A percentile compares a stretch with the other conserved stretches of the same genome.
Conservation (phyloP, 108 stramenopile species). For the Skeletonema tropicum region DNA sequence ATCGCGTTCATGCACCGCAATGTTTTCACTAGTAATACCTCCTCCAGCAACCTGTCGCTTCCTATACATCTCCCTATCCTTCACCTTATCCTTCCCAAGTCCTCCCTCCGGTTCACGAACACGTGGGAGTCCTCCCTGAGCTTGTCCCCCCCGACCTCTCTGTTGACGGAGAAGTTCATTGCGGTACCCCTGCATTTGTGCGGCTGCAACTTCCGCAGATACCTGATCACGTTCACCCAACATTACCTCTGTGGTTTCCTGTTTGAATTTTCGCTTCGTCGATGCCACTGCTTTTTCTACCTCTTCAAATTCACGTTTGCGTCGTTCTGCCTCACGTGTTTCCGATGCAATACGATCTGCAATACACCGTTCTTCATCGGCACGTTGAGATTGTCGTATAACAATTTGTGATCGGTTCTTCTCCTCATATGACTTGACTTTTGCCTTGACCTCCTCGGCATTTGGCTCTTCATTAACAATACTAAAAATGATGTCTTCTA, state of each 20-base stretch:
- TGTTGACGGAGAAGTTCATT: constrained; percentile 83
- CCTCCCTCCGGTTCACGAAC: constrained; percentile 85
- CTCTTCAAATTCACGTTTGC: constrained; percentile 68
- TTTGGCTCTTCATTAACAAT: constrained; percentile 91
- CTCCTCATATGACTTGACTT: constrained; percentile 81
- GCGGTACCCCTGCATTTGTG: constrained; percentile 89
- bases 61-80: constrained; percentile 80
- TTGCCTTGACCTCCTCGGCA: constrained; percentile 84
- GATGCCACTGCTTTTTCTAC: constrained; percentile 75
- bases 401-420: constrained; percentile 78
- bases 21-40: constrained; percentile 77
- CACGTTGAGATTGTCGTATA: constrained; percentile 84
- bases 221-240: constrained; percentile 90
- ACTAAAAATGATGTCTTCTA: constrained; percentile 82
- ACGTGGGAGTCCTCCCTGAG: constrained; percentile 34
- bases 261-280: constrained; percentile 80
- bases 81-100: constrained; percentile 58
- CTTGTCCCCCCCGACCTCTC: constrained; percentile 54
- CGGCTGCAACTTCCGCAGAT: constrained; percentile 72
- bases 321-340: constrained; percentile 75
- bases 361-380: constrained; percentile 86
- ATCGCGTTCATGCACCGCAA: constrained; percentile 76
- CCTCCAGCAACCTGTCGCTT: constrained; percentile 87
- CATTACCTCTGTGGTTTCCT: constrained; percentile 81
- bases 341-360: constrained; percentile 88